These are phyloP conservation scores for Lentinula sp. DNA, from an alignment of 768 basidiomycete species.

Conservation along the genomic window DNA sequence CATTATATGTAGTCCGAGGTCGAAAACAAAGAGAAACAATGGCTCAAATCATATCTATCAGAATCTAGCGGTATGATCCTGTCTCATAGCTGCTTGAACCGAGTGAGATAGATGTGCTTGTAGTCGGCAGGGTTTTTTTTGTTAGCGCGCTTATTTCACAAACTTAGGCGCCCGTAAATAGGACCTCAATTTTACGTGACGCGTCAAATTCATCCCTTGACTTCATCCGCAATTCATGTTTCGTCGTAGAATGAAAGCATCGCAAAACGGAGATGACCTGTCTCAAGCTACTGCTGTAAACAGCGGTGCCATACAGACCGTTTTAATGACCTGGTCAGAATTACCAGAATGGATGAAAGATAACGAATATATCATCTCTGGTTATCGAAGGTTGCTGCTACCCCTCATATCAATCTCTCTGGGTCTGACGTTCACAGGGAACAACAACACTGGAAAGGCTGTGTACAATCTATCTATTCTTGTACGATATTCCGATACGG, in stretches of 20 bases:
- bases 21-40: too few species aligned
- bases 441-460: constrained; percentile 57
- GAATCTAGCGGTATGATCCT: too few species aligned
- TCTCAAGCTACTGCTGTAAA: not conserved
- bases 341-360: constrained; percentile 67
- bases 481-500: constrained; percentile 38
- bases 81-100: not conserved
- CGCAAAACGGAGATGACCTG: not conserved
- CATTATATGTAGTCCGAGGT: too few species aligned
- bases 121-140: too few species aligned
- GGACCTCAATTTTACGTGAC: too few species aligned
- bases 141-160: too few species aligned
- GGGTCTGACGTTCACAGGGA: constrained; percentile 27
- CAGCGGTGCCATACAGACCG: not conserved
- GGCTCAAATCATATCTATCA: too few species aligned
- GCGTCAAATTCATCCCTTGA: too few species aligned
- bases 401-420: not conserved
- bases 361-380: constrained; percentile 66
- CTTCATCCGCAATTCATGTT: not conserved
- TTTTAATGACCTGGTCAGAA: constrained; percentile 36
- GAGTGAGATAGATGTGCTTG: too few species aligned
- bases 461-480: constrained; percentile 55
- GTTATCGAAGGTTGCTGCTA: constrained; percentile 56
- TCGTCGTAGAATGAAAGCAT: not conserved
- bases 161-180: too few species aligned